Conservation (phyloP, 306 rosid genomes). For the Erythrophleum fordii region DNA sequence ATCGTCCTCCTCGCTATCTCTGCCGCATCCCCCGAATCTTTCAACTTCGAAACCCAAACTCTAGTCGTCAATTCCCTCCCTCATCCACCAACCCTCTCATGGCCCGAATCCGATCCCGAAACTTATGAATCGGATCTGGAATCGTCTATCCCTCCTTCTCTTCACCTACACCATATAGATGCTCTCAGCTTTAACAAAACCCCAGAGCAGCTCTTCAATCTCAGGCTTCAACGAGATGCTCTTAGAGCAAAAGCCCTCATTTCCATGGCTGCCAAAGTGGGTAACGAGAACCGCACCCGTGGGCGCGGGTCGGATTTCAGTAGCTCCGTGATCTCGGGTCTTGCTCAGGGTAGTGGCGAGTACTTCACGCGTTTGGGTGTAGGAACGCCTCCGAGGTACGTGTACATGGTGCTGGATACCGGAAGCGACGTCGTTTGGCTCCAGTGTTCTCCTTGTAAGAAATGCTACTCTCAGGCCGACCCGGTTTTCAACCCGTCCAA, state of each 20-base stretch:
- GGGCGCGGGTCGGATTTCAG: conserved; percentile 51
- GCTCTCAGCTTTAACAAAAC: conserved; percentile 55
- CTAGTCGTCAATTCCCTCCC: conserved; percentile 58
- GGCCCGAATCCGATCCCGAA: conserved; percentile 45
- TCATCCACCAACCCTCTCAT: conserved; percentile 47
- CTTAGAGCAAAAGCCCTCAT: conserved; percentile 50
- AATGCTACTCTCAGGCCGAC: conserved; percentile 81
- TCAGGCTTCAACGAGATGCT: conserved; percentile 71
- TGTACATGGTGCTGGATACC: conserved; percentile 88
- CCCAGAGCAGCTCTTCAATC: conserved; percentile 70
- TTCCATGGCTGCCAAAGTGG: conserved; percentile 26
- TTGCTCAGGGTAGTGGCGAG: conserved; percentile 89
- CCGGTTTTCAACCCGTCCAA: conserved; percentile 76
- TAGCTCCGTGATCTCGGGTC: conserved; percentile 86
- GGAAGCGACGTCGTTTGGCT: conserved; percentile 96
- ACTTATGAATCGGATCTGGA: conserved; percentile 38
- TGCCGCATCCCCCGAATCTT: conserved; percentile 36
- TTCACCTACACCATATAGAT: conserved; percentile 75
- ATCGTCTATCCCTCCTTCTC: conserved; percentile 19
- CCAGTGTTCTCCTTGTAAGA: conserved; percentile 84
- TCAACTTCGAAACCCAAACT: conserved; percentile 55
- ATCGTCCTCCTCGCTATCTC: conserved; percentile 45
- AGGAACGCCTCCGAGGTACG: conserved; percentile 74
- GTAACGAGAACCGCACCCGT: conserved; percentile 22
- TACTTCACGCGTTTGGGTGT: conserved; percentile 96